Evolutionary conservation across 768 basidiomycete genomes (phyloP).

Genomic region (Serendipita sp.): DNA sequence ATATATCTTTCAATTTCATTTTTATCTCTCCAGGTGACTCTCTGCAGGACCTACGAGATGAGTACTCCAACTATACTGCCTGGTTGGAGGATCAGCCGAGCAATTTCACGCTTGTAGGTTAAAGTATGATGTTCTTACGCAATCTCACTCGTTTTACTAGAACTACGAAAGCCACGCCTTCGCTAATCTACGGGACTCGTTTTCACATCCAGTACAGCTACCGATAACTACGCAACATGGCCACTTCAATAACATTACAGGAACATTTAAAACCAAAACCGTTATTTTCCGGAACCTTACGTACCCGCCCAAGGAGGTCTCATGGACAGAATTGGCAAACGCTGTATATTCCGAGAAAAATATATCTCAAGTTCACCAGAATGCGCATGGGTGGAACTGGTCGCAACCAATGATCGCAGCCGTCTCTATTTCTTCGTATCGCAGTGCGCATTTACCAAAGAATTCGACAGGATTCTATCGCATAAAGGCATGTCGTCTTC

Average conservation of each 20-base stretch:
- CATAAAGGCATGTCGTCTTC: neutral
- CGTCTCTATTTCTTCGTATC: neutral
- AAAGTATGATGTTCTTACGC: neutral
- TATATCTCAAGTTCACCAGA: neutral
- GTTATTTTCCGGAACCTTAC: neutral
- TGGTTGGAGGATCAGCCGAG: neutral
- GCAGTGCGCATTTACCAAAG: neutral
- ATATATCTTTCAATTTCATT: neutral
- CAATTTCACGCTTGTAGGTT: neutral
- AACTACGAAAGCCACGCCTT: neutral
- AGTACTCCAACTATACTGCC: neutral
- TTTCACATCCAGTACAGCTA: neutral
- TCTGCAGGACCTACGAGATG: neutral
- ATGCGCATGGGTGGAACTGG: neutral
- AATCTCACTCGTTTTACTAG: too few species aligned
- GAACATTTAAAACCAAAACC: neutral
- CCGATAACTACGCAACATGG: neutral
- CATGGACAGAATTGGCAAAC: neutral
- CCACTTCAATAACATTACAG: neutral
- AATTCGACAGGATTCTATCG: neutral
- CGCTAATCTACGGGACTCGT: neutral
- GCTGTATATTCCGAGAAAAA: neutral
- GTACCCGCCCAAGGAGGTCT: neutral
- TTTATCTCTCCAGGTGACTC: neutral
- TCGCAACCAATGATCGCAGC: neutral